These are phyloP conservation scores for Phytophthora ohioensis DNA, from an alignment of 352 stramenopile genomes.

Conservation along the genomic window DNA sequence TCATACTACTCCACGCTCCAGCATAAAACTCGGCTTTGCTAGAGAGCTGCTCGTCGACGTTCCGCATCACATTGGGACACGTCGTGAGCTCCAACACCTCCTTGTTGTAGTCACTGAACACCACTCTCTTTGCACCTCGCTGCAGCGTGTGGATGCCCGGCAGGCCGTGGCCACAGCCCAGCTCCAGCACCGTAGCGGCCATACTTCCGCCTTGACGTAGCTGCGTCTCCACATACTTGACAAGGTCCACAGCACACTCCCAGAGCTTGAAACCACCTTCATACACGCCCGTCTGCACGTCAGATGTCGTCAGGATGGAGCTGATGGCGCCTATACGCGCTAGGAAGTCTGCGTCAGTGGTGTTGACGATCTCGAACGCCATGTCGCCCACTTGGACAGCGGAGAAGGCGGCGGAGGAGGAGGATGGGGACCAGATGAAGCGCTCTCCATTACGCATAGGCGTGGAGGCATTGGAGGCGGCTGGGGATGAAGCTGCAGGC, in stretches of 20 bases:
- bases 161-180: conserved; percentile 84
- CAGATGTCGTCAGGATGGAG: conserved; percentile 75
- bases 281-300: conserved; percentile 83
- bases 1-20: conserved; percentile 76
- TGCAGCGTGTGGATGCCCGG: conserved; percentile 82
- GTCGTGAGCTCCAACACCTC: conserved; percentile 89
- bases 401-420: background rate
- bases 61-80: conserved; percentile 76
- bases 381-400: conserved; percentile 44
- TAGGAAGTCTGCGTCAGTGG: conserved; percentile 57
- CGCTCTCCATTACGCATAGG: conserved; percentile 62
- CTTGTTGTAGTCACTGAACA: conserved; percentile 91
- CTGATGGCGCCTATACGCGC: conserved; percentile 65
- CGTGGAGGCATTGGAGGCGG: background rate
- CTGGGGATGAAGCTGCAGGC: background rate
- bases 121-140: conserved; percentile 64
- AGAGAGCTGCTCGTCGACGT: conserved; percentile 48
- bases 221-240: conserved; percentile 55
- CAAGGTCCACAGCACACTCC: conserved; percentile 83
- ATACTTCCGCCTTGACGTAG: conserved; percentile 32
- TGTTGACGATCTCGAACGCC: conserved; percentile 74
- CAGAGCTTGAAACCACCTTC: conserved; percentile 91
- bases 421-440: conserved; percentile 47
- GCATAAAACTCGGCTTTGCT: conserved; percentile 73
- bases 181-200: conserved; percentile 63